Base-by-base conservation (phyloP, 768 basidiomycete genomes). In the Suillus brevipes region DNA sequence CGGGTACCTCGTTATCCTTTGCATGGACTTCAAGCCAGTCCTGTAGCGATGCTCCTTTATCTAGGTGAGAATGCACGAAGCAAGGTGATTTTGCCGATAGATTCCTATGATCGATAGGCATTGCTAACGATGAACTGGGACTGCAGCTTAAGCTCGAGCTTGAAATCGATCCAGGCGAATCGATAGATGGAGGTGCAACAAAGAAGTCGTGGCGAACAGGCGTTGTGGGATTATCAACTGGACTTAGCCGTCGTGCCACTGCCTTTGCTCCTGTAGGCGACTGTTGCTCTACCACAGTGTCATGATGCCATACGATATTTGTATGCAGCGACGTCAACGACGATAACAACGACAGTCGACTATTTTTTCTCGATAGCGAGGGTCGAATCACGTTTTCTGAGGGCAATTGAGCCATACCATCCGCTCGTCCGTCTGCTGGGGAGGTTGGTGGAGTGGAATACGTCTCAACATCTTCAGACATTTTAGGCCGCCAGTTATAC, bases 31-130 rank as follows among this genome's bases (percentile, higher is more conserved):
- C 53, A 63, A 94, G 77, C 88, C 91, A 94, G 66, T 92, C 91
- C 43, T 87, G 84, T 52, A 95, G 81, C 10, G 91, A 89, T 5
- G 87, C 89, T 49, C 87, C 87, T 71, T 90, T 89, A 76, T 97
- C 92, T 57, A 98, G 89, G 69, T 92, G 87, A 0, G 92, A 95
- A 79, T 98, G 95, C 43, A 98, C 89, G 77, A 95, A 97, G 74
- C 94, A 97, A 12, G 95, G 95, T 0, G 93, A 95, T 53, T 83
- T 80, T 4, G 28, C 58, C 10, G 73, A 70, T 2, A 66, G n/a
- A 45, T 65, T 65, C 16, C 67, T 68, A 3, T 73, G 31, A 60
- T 77, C 65, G 72, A 77, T 77, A 1, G 66, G 63, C 57, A 66
- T 64, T 63, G 75, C 68, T 69, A 73, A 67, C 65, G 69, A 66